Evolutionary conservation across 1,139 yeast species (phyloP).

Genomic region (Yamadazyma epiphylla): DNA sequence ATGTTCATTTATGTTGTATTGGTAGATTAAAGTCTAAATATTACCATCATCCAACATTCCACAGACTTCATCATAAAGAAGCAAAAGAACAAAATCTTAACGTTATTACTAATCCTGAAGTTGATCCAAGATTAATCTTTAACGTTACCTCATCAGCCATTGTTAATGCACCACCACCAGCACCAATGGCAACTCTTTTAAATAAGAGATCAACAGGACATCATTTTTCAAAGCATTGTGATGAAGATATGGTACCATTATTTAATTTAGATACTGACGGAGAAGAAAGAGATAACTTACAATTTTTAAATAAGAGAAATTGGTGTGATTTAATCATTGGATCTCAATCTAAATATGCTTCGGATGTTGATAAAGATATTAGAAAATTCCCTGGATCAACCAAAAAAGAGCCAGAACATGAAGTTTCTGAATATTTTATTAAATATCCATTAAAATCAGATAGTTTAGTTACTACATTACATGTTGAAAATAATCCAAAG

Average conservation of each 20-base stretch:
- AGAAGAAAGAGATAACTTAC: conserved; percentile 44
- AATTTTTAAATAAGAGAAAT: conserved; percentile 76
- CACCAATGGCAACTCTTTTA: conserved; percentile 69
- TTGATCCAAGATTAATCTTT: conserved; percentile 73
- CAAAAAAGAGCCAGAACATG: conserved; percentile 5
- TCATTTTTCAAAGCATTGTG: conserved; percentile 57
- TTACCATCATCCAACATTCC: conserved; percentile 43
- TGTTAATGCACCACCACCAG: conserved; percentile 89
- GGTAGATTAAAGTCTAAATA: conserved; percentile 69
- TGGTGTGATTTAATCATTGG: conserved; percentile 54
- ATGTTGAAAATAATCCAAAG: conserved; percentile 62
- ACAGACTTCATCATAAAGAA: conserved; percentile 18
- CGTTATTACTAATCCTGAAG: conserved; percentile 49
- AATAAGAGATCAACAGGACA: conserved; percentile 68
- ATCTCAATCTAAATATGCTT: conserved; percentile 8
- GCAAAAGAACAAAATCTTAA: conserved; percentile 33
- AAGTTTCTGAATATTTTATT: conserved; percentile 18
- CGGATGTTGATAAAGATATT: conserved; percentile 1
- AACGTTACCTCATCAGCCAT: conserved; percentile 89
- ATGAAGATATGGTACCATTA: conserved; percentile 77
- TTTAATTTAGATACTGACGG: conserved; percentile 66
- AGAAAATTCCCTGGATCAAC: conserved; percentile 31
- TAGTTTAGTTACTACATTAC: conserved; percentile 65
- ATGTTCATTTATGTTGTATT: conserved; percentile 84
- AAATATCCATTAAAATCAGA: conserved; percentile 54